phyloP scores from a whole-genome alignment of 2,329 filamentous ascomycete species.

The Verticillium dahliae region DNA sequence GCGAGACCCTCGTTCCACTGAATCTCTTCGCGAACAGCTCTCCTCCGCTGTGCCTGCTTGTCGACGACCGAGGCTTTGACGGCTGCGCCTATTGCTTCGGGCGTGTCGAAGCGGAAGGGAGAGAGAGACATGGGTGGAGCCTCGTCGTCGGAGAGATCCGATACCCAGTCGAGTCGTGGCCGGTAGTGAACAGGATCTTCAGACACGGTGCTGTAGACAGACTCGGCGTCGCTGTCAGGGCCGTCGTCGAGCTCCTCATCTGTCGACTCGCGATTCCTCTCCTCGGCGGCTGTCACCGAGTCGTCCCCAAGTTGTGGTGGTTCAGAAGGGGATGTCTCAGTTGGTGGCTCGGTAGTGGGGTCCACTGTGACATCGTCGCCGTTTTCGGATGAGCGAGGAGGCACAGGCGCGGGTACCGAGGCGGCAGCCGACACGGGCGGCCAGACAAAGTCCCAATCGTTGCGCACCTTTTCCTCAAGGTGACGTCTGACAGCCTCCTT shows the following conservation, averaged over 20 bases:
- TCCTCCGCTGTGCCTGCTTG: conserved; percentile 49
- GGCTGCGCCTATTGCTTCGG: conserved; percentile 36
- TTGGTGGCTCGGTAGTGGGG: not conserved
- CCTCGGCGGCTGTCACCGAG: conserved; percentile 3
- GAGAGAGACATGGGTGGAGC: conserved; percentile 28
- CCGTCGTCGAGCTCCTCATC: conserved; percentile 30
- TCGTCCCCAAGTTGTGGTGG: conserved; percentile 1
- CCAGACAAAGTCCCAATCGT: conserved; percentile 57
- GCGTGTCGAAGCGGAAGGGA: conserved; percentile 45
- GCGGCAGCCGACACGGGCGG: conserved; percentile 23
- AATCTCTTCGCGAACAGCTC: conserved; percentile 56
- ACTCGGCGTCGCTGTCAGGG: conserved; percentile 37
- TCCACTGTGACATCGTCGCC: not conserved
- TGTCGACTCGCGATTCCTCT: conserved; percentile 17
- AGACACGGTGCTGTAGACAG: conserved; percentile 51
- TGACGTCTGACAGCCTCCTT: conserved; percentile 56
- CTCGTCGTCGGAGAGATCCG: conserved; percentile 48
- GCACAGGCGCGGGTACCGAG: not conserved
- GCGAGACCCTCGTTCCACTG: conserved; percentile 75
- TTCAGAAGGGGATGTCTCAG: not conserved
- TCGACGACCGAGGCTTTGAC: conserved; percentile 35
- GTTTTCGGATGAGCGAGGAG: not conserved
- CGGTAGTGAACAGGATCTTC: conserved; percentile 46
- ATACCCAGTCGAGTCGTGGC: conserved; percentile 48
- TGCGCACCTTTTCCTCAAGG: conserved; percentile 45